Evolutionary conservation across 2,329 filamentous ascomycete species (phyloP).

Genomic region (Lomentospora prolificans): DNA sequence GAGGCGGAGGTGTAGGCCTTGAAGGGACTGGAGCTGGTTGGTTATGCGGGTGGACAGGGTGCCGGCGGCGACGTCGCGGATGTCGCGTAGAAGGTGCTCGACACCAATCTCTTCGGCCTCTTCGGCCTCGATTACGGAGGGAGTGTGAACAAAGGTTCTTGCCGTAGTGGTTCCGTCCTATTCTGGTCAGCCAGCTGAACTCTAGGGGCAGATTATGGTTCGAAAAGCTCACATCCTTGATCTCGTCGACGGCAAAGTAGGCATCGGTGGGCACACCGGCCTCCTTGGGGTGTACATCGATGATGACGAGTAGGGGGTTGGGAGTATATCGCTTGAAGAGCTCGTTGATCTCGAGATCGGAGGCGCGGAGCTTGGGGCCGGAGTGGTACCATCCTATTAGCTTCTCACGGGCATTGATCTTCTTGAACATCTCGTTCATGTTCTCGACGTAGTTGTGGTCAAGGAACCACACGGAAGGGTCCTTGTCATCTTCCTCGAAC

Average conservation of each 20-base stretch:
- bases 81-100: slow-evolving; percentile 93
- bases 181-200: slow-evolving; percentile 9
- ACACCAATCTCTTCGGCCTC: slow-evolving; percentile 99
- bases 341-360: slow-evolving; percentile 98
- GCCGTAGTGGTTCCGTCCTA: slow-evolving; percentile 95
- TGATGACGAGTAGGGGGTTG: slow-evolving; percentile 91
- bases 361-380: slow-evolving; percentile 89
- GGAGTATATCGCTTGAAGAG: slow-evolving; percentile 98
- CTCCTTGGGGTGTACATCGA: slow-evolving; percentile 97
- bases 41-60: slow-evolving; percentile 95
- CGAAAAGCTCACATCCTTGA: slow-evolving; percentile 97
- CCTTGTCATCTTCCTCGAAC: slow-evolving; percentile 98
- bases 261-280: slow-evolving; percentile 96
- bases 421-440: slow-evolving; percentile 99
- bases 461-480: slow-evolving; percentile 96
- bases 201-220: no score
- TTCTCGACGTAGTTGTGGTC: slow-evolving; percentile 99
- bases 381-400: slow-evolving; percentile 99
- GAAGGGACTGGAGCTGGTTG: slow-evolving; percentile 92
- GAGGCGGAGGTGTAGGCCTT: slow-evolving; percentile 87
- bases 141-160: slow-evolving; percentile 97
- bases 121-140: slow-evolving; percentile 96
- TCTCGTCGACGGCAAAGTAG: slow-evolving; percentile 98
- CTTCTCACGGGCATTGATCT: slow-evolving; percentile 98
- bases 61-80: slow-evolving; percentile 93